Evolutionary conservation across 2,329 filamentous ascomycete genomes (phyloP), one percentile per base, ranked within the genome.

Genomic region (Magnaporthiopsis incrustans): DNA sequence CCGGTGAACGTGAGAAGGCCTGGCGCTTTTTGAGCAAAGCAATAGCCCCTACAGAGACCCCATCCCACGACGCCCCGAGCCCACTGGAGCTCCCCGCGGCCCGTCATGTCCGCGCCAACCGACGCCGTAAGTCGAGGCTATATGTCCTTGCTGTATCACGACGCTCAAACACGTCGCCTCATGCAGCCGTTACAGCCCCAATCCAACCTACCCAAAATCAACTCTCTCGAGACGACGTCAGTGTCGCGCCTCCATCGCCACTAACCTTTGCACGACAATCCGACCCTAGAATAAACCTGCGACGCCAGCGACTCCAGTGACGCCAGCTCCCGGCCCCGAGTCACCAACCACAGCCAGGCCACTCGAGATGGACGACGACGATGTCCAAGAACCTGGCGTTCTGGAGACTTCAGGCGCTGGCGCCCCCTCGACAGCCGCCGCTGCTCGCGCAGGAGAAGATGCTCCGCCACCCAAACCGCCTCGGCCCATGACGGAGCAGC

Each of bases 401-500:
- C 70, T 80, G 64, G 64, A 63, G 10, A 70, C 66, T 7, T 60
- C 76, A 59, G 70, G 74, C 64, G 64, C 73, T 50, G 59, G 61
- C 26, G 58, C 68, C 30, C 65, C 71, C 44, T 62, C 72, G 25
- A 67, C 77, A 60, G 70, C 77, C 32, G 71, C 77, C 57, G 72
- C 78, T 38, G 72, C 76, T 15, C 68, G 78, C 22, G 68, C 68
- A 6, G 68, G 73, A 38, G 74, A 76, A 27, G 76, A 80, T 60
- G 71, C 71, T 26, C 77, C 88, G 30, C 92, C 92, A 15, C 83
- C 89, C 57, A 96, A 97, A 79, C 93, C 93, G 38, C 92, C 92
- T 44, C 87, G 93, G 65, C 94, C 94, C 60, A 72, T 91, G 71
- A 91, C 86, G 68, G 89, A 95, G 67, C 84, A 89, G 66, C 89